Conservation (phyloP, 495 filamentous ascomycete species). For the Penicillium goetzii region DNA sequence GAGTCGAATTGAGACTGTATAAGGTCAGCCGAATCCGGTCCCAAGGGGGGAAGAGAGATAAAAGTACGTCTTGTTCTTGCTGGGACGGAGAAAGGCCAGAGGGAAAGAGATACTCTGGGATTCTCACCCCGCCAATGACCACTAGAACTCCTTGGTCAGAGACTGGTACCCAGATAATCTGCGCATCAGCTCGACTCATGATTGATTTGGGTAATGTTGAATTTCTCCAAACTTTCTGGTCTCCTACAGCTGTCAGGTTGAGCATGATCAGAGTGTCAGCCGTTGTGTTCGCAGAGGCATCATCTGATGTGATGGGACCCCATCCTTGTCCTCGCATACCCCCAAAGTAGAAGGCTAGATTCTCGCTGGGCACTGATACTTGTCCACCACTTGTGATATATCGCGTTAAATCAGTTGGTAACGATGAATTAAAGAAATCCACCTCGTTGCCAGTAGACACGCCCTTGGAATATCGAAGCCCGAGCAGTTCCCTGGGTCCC, state of each 20-base stretch:
- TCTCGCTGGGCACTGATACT: conserved; percentile 68
- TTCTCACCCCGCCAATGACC: conserved; percentile 64
- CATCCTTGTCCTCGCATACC: conserved; percentile 53
- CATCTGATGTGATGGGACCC: conserved; percentile 48
- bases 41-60: not conserved
- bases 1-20: conserved; percentile 40
- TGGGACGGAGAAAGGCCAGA: conserved; percentile 6
- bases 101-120: conserved; percentile 43
- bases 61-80: not conserved
- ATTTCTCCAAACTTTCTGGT: conserved; percentile 57
- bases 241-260: conserved; percentile 54
- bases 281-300: conserved; percentile 30
- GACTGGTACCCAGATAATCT: conserved; percentile 69
- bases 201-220: conserved; percentile 52
- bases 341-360: conserved; percentile 70
- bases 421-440: not conserved
- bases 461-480: not conserved
- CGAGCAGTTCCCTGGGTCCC: conserved; percentile 15
- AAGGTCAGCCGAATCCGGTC: not conserved
- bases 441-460: not conserved
- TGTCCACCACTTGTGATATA: conserved; percentile 65
- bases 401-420: conserved; percentile 47
- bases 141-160: conserved; percentile 62
- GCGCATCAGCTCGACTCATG: conserved; percentile 59
- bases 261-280: conserved; percentile 57